These are phyloP conservation scores for Sporisorium scitamineum DNA, from an alignment of 1,284 basidiomycete genomes.

Conservation along the genomic window DNA sequence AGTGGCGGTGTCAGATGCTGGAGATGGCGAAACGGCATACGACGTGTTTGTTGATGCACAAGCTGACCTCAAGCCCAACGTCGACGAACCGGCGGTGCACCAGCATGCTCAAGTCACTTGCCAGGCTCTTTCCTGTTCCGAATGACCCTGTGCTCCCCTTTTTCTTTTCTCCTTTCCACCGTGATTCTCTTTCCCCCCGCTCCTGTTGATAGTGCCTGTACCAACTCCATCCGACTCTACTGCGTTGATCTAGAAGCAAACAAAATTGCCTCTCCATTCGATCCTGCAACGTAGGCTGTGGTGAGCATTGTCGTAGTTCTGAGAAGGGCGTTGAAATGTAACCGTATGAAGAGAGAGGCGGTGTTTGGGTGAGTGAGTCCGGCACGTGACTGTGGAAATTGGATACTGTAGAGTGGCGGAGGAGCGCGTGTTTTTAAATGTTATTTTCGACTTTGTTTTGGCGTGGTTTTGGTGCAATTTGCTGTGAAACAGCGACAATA, in stretches of 20 bases:
- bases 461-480: neutral
- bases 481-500: neutral
- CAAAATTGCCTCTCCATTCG: constrained; percentile 4
- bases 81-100: constrained; percentile 1
- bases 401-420: neutral
- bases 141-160: neutral
- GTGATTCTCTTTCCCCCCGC: neutral
- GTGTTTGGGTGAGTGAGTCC: neutral
- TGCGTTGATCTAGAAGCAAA: constrained; percentile 19
- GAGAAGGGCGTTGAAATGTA: neutral
- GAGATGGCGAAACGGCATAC: neutral
- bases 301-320: neutral
- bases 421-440: constrained; percentile 3
- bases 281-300: neutral
- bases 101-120: neutral
- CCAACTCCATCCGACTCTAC: constrained; percentile 20
- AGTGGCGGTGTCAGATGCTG: neutral
- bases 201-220: neutral
- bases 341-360: neutral
- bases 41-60: constrained; percentile 14
- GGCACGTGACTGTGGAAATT: constrained; percentile 33
- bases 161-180: neutral
- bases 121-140: neutral
- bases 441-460: constrained; percentile 13
- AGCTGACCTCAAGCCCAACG: constrained; percentile 5